Base-by-base conservation (phyloP, 2,329 filamentous ascomycete species). In the Coleophoma crateriformis region DNA sequence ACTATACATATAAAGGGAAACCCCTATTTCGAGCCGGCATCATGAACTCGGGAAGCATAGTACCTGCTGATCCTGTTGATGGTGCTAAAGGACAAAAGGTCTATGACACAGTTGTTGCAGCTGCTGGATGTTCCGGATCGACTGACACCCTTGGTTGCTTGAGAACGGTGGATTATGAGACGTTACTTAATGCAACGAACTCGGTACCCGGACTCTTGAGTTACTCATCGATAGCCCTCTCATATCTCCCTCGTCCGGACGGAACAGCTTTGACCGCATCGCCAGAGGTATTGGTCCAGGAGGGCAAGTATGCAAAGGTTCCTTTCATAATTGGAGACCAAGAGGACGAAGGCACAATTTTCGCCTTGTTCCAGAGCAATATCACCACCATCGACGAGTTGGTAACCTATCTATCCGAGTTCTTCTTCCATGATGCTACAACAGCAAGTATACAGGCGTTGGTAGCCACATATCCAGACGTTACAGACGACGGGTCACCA, bases 291-390 rank as follows among this genome's bases (percentile, higher is more conserved):
- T 69, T 88, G 4, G 68, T 77, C 2, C 49, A 57, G 2, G 59
- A 64, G 0, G 81, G 83, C 13, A 73, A 74, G 53, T 84, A 80
- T 54, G 75, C 81, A 7, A 72, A 74, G 12, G 76, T 85, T 0
- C 82, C 82, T 2, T 76, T 84, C 61, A 84, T 85, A 49, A 77
- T 87, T 37, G 87, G 88, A 39, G 78, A 89, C 61, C 85, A 90
- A 65, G 87, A 91, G 70, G 88, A 92, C 61, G 87, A 92, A 66
- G 87, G 87, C 15, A 90, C 87, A 0, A 66, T 91, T 2, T 90
- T 91, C 62, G 73, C 82, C 5, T 71, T 91, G 33, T 84, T 85
- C 64, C 85, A 88, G 55, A 62, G 67, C 33, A 88, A 90, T 63
- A 69, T 91, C 46, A 87, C 79, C 10, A 85, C 75, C 1, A 80